Evolutionary conservation across 2,329 filamentous ascomycete species (phyloP), one percentile per base, ranked within the genome.

Genomic region (Peltaster fructicola): DNA sequence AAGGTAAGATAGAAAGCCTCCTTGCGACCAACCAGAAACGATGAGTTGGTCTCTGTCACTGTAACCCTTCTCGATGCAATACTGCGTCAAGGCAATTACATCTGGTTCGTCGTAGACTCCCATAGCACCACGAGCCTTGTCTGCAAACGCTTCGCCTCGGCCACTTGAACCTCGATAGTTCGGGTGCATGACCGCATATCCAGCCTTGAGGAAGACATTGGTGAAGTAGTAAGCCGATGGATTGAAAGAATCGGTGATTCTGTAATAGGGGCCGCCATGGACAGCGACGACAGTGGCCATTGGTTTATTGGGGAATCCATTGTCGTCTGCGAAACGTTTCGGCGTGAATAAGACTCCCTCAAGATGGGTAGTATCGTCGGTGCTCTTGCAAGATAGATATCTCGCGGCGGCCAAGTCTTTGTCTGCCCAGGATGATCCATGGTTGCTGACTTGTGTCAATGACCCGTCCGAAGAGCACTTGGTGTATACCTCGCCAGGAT

Each of bases 81-180:
- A 22, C 10, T 53, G 34, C 0, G 45, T 49, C 15, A 52, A 31
- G 0, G 46, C 36, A 1, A 55, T 37, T 0, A 56, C 30, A 26
- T 57, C 53, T 4, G 38, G 36, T 24, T 56, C 47, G 30, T 56
- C 54, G 6, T 42, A 33, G 12, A 38, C 39, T 0, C 52, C 54
- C 9, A 44, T 34, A 2, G 47, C 44, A 2, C 39, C 38, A 3
- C 29, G 18, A 5, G 37, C 42, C 20, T 46, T 48, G 1, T 32
- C 30, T 2, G 49, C 50, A 18, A 48, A 55, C 2, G 31, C 27
- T 14, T 50, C 37, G 1, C 53, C 50, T 1, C 43, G 43, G 0
- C 43, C 44, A 8, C 29, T 38, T 11, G 44, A 42, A 13, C 54
- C 54, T 8, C 52, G 48, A 23, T 56, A 57, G 26, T 56, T 50